A percentile compares a stretch with the other conserved stretches of the same genome.
phyloP scores from a whole-genome alignment of 73 alveolate species.

The Uronychia setigera region DNA sequence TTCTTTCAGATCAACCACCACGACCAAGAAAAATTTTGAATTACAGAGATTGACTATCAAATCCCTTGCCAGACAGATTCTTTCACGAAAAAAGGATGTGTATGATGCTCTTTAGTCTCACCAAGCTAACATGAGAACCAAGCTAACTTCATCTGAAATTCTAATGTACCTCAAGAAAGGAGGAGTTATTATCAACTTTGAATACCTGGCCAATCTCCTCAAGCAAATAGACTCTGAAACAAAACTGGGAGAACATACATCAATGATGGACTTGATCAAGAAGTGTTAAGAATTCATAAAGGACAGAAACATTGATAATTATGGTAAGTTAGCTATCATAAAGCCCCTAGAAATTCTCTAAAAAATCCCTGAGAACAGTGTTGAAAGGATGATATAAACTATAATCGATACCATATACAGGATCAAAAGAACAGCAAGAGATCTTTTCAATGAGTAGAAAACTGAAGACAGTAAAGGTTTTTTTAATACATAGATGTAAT shows the following conservation, averaged over 20 bases:
- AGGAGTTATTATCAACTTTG: background rate
- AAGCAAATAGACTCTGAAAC: constrained; percentile 12
- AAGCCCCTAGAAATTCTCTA: background rate
- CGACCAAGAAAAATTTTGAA: background rate
- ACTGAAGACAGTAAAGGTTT: background rate
- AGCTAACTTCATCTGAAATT: background rate
- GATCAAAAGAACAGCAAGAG: constrained; percentile 8
- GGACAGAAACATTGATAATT: background rate
- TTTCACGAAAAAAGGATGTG: background rate
- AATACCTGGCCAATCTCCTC: background rate
- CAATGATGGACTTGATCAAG: background rate
- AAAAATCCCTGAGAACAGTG: background rate
- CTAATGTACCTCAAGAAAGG: background rate
- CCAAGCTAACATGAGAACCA: background rate
- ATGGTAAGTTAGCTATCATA: background rate
- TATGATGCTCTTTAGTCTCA: background rate
- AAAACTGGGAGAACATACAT: background rate
- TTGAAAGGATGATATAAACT: constrained; percentile 15
- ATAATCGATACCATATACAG: constrained; percentile 34
- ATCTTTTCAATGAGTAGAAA: constrained; percentile 35
- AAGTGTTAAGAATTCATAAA: background rate
- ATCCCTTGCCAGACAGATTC: background rate
- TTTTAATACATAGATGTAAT: background rate
- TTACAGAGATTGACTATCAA: background rate
- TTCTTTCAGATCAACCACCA: background rate